Conservation (phyloP, 2,329 filamentous ascomycete species). For the Verticillium klebahnii region DNA sequence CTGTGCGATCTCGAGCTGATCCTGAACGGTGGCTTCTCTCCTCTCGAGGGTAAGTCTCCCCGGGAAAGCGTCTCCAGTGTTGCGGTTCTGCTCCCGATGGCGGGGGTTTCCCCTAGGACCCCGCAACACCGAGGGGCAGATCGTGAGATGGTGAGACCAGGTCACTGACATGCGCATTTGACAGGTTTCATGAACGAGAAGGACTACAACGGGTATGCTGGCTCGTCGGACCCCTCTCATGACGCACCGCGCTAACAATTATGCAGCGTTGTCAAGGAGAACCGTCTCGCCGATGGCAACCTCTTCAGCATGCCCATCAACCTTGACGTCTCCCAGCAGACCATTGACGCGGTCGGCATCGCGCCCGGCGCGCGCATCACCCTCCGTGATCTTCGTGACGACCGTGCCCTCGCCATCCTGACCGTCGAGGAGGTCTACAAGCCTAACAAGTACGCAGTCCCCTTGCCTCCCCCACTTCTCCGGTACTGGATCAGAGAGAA, state of each 20-base stretch:
- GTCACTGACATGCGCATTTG: background rate
- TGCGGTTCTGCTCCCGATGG: slow-evolving; percentile 6
- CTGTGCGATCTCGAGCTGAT: slow-evolving; percentile 97
- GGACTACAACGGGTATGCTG: slow-evolving; percentile 84
- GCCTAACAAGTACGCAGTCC: slow-evolving; percentile 78
- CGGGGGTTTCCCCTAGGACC: slow-evolving; percentile 6
- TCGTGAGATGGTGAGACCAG: background rate
- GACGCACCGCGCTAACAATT: slow-evolving; percentile 21
- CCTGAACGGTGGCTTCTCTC: slow-evolving; percentile 95
- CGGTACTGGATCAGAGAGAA: background rate
- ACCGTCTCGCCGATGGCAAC: slow-evolving; percentile 80
- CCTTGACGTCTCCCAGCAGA: slow-evolving; percentile 74
- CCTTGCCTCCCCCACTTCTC: background rate
- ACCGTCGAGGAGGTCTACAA: slow-evolving; percentile 94
- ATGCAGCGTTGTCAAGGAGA: slow-evolving; percentile 76
- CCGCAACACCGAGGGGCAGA: slow-evolving; percentile 2
- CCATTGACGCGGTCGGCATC: slow-evolving; percentile 69
- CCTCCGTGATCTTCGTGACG: slow-evolving; percentile 92
- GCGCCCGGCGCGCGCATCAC: slow-evolving; percentile 79
- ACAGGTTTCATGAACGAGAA: slow-evolving; percentile 94
- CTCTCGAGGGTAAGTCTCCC: slow-evolving; percentile 74
- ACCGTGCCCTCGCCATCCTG: slow-evolving; percentile 91
- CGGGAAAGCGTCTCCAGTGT: background rate
- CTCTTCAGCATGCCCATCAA: slow-evolving; percentile 98
- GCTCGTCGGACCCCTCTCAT: background rate